These are phyloP conservation scores for Isoetes taiwanensis DNA, from an alignment of 75 land plant species.

Conservation along the genomic window DNA sequence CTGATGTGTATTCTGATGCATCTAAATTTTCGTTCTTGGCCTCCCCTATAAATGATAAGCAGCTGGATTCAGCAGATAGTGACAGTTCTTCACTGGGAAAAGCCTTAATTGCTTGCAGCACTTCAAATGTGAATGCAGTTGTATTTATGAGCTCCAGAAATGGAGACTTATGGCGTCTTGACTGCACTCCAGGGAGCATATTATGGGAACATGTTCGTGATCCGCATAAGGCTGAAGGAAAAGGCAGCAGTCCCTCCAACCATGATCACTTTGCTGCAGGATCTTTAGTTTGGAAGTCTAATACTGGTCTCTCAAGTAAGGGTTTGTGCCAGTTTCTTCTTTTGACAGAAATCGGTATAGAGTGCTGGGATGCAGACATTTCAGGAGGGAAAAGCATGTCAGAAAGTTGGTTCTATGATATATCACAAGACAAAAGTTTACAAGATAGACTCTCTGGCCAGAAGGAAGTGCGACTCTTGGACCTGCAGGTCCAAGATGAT, in stretches of 20 bases:
- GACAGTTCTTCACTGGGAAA: too few relatives aligned
- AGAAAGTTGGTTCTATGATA: constrained; percentile 60
- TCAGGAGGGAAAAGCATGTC: constrained; percentile 20
- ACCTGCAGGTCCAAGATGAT: constrained; percentile 64
- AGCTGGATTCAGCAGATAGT: too few relatives aligned
- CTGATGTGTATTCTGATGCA: constrained; percentile 38
- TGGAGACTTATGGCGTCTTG: constrained; percentile 59
- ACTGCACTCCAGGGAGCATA: constrained; percentile 43
- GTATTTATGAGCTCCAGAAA: too few relatives aligned
- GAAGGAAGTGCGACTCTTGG: constrained; percentile 76
- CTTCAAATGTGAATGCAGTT: too few relatives aligned
- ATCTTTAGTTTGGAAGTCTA: constrained; percentile 45
- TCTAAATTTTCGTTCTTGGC: constrained; percentile 20
- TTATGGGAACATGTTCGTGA: constrained; percentile 11
- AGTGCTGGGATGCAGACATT: constrained; percentile 61
- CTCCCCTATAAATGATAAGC: constrained; percentile 16
- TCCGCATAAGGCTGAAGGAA: too few relatives aligned
- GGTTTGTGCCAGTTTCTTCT: constrained; percentile 38
- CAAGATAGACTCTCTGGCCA: constrained; percentile 74
- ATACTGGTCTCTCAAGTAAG: constrained; percentile 14
- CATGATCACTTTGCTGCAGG: constrained; percentile 24
- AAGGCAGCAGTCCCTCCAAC: too few relatives aligned
- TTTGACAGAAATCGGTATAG: constrained; percentile 59
- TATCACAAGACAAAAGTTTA: constrained; percentile 49
- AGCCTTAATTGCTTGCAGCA: too few relatives aligned